Conservation (phyloP, 1,284 basidiomycete genomes). For the Puccinia coronata region DNA sequence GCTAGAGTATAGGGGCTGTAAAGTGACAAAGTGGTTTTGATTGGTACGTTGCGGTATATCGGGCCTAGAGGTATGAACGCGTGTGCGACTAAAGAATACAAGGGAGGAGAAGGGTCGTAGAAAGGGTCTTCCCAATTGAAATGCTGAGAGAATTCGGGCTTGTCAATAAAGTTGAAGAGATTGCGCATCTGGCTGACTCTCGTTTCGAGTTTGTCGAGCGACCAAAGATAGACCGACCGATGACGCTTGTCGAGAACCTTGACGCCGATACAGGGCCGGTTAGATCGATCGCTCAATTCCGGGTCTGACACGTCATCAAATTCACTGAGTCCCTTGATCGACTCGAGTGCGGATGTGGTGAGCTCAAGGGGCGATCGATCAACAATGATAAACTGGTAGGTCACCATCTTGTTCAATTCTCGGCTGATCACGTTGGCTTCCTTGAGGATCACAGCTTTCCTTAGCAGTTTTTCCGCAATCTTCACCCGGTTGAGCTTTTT, state of each 20-base stretch:
- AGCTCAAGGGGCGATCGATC: conserved; percentile 77
- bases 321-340: conserved; percentile 81
- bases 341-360: conserved; percentile 79
- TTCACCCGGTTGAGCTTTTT: conserved; percentile 76
- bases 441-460: conserved; percentile 81
- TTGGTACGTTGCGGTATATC: conserved; percentile 75
- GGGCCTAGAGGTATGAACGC: conserved; percentile 79
- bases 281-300: conserved; percentile 57
- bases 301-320: conserved; percentile 89
- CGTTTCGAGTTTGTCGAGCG: conserved; percentile 79
- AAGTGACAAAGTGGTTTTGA: conserved; percentile 74
- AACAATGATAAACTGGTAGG: conserved; percentile 87
- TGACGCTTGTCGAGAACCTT: conserved; percentile 86
- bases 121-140: conserved; percentile 92
- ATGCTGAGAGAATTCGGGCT: conserved; percentile 83
- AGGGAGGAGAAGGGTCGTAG: conserved; percentile 78
- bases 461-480: conserved; percentile 86
- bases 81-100: conserved; percentile 88
- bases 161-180: conserved; percentile 84
- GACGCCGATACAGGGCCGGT: conserved; percentile 79
- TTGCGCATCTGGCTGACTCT: conserved; percentile 92
- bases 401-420: conserved; percentile 78
- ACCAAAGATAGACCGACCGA: conserved; percentile 86
- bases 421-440: conserved; percentile 93
- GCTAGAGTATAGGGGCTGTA: conserved; percentile 89